Evolutionary conservation across 805 yeast genomes (phyloP), one percentile per base, ranked within the genome.

Genomic region (Sugiyamaella marilandica): DNA sequence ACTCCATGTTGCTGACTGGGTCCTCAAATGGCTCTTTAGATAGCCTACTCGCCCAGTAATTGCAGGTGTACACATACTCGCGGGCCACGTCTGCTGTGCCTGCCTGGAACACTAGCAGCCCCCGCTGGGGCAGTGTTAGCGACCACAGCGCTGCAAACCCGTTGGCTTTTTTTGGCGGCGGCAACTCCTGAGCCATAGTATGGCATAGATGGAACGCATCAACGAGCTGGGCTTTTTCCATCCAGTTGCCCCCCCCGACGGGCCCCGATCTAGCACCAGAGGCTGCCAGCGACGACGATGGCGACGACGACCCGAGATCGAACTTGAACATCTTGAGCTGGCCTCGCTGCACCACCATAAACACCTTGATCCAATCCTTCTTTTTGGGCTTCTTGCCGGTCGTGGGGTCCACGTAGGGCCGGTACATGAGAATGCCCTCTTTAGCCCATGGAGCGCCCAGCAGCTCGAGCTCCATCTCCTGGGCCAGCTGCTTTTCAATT

Each of bases 31-130:
- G 96, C 18, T 87, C 83, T 13, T 90, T 84, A 5, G 95, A 84
- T 35, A 86, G 78, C 58, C 94, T 78, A 1, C 92, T 87, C 1
- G 95, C 87, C 96, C 97, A 90, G 65, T 87, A 90, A 67, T 89
- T 90, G 68, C 94, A 83, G 4, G 92, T 81, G 59, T 84, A 79
- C 14, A 86, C 81, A 67, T 80, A 87, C 62, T 82, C 85, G 41
- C 71, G 69, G 0, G 96, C 94, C 54, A 80, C 79, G 59, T 83
- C 86, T 21, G 72, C 65, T 11, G 87, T 81, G 10, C 84, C 84
- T 0, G 89, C 82, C 67, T 80, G 82, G 65, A 86, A 85, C 31
- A 81, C 71, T 14, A 85, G 70, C 54, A 70, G 62, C 2, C 72
- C 70, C 5, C 59, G 60, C 39, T 61, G 72, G 2, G 87, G 85